Evolutionary conservation across 2,329 filamentous ascomycete genomes (phyloP).

Genomic region (Penicillium janthinellum): DNA sequence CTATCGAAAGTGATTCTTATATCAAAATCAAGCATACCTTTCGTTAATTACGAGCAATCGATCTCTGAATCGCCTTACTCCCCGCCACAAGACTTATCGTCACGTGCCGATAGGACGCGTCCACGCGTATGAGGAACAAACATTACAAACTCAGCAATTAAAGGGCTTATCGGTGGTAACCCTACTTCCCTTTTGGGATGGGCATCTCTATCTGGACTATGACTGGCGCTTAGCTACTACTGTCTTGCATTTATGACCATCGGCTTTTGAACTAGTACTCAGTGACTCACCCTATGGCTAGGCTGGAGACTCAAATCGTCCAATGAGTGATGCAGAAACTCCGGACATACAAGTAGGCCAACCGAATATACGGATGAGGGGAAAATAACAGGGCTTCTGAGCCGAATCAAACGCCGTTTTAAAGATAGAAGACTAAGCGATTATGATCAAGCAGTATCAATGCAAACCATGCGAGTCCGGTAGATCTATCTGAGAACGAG

Average conservation of each 20-base stretch:
- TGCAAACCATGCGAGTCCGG: too few species aligned
- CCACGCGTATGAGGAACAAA: not conserved
- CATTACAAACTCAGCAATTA: not conserved
- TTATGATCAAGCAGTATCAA: too few species aligned
- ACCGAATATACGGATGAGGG: too few species aligned
- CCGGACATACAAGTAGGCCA: not conserved
- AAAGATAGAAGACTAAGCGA: too few species aligned
- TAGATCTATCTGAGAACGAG: too few species aligned
- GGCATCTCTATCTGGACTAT: not conserved
- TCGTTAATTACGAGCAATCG: not conserved
- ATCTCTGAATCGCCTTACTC: not conserved
- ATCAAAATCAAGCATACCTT: not conserved
- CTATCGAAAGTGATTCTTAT: not conserved
- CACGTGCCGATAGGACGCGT: slow-evolving; percentile 6
- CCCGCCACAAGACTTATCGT: not conserved
- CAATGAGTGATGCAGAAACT: not conserved
- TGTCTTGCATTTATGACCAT: not conserved
- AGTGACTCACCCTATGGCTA: not conserved
- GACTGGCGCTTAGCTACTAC: not conserved
- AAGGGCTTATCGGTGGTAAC: not conserved
- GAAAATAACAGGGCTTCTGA: too few species aligned
- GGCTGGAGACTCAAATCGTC: not conserved
- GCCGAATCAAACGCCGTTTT: too few species aligned
- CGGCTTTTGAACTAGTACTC: not conserved
- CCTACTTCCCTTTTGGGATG: not conserved